phyloP scores from a whole-genome alignment of 106 monocot species.

The Agapanthus africanus region DNA sequence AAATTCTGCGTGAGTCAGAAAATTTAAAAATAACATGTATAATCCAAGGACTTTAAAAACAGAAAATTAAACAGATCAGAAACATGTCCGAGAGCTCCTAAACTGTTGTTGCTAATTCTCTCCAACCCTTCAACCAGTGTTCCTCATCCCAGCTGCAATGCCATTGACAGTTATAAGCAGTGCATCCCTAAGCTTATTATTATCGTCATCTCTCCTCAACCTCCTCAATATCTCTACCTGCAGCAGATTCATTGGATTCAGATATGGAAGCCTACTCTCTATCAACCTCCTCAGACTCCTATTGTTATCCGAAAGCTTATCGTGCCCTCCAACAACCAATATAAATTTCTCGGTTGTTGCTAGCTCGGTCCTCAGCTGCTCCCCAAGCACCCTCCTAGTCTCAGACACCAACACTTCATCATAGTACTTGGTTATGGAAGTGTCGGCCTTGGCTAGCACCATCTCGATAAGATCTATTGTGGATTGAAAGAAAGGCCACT shows the following conservation, averaged over 20 bases:
- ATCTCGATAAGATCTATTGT: constrained; percentile 89
- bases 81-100: no score
- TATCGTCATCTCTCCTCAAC: constrained; percentile 59
- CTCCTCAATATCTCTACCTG: constrained; percentile 82
- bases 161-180: constrained; percentile 86
- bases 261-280: constrained; percentile 73
- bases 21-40: no score
- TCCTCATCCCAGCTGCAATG: constrained; percentile 90
- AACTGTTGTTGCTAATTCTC: not conserved
- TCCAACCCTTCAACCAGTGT: constrained; percentile 48
- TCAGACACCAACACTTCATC: constrained; percentile 64
- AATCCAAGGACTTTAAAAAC: no score
- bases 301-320: constrained; percentile 59
- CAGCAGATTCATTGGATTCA: constrained; percentile 81
- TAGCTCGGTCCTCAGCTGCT: constrained; percentile 48
- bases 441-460: constrained; percentile 82
- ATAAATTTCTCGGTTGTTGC: constrained; percentile 47
- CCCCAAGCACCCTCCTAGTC: constrained; percentile 39
- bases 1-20: no score
- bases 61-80: no score
- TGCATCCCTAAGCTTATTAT: constrained; percentile 64
- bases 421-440: constrained; percentile 63
- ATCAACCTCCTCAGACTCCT: constrained; percentile 61
- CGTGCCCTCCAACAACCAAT: constrained; percentile 62
- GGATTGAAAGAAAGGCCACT: constrained; percentile 91